Evolutionary conservation across 2,329 filamentous ascomycete species (phyloP), one percentile per base, ranked within the genome.

Genomic region (Proliferodiscus dingleyae): DNA sequence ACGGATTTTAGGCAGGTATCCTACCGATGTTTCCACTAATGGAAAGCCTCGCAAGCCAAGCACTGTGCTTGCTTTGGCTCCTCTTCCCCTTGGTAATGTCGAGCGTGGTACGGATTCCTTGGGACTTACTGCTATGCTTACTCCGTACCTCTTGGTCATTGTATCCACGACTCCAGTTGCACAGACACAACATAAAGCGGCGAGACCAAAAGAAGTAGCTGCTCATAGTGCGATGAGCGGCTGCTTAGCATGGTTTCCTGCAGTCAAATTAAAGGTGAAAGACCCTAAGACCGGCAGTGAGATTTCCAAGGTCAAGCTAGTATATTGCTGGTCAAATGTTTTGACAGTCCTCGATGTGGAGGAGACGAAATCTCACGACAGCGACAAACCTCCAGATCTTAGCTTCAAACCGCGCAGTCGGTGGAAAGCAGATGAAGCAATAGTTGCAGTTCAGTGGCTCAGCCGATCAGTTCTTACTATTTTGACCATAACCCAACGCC

Each of bases 311-410:
- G 86, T 85, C 29, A 97, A 98, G 65, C 76, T 98, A 15, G 91
- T 88, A 0, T 98, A 98, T 68, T 96, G 90, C 66, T 98, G 93
- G 93, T 97, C 93, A 2, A 97, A 97, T 60, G 81, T 97, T n/a
- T 70, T 98, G 54, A 97, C 90, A 0, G 83, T 98, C 4, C 70
- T 98, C 19, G 93, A 98, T 53, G 81, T 97, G 9, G 83, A 91
- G 41, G 85, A 93, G 56, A 72, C 83, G 10, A 75, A 76, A 16
- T 68, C 76, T 0, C 77, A 81, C 11, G 82, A 89, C 54, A 82
- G 80, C 51, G 85, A 91, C 54, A 89, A 88, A 59, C 87, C 87
- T 3, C 79, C 88, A 1, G 82, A 75, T 37, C 77, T 97, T 18
- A 80, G 78, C 36, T 98, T 98, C 67, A 82, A 78, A 60, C 78